These are phyloP conservation scores for Parathielavia hyrcaniae DNA, from an alignment of 495 filamentous ascomycete species.

Conservation along the genomic window DNA sequence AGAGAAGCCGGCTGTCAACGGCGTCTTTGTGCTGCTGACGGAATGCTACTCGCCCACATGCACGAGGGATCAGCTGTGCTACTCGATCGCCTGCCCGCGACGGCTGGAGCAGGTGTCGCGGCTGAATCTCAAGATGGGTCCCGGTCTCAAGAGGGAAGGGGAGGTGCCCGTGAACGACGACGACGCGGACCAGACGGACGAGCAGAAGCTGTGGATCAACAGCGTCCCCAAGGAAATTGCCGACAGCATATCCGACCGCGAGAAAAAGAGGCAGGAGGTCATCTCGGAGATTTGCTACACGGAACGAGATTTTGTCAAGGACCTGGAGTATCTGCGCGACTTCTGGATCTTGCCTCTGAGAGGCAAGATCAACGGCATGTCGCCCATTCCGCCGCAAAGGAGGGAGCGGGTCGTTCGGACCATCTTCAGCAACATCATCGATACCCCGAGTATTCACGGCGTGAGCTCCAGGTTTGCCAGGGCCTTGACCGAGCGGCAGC, in stretches of 20 bases:
- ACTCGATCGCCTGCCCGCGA: slow-evolving; percentile 95
- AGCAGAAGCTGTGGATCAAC: slow-evolving; percentile 99
- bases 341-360: slow-evolving; percentile 97
- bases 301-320: slow-evolving; percentile 98
- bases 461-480: slow-evolving; percentile 86
- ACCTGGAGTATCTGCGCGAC: slow-evolving; percentile 93
- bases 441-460: slow-evolving; percentile 66
- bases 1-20: slow-evolving; percentile 74
- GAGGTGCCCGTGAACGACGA: slow-evolving; percentile 71
- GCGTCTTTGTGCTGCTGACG: slow-evolving; percentile 90
- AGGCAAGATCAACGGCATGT: slow-evolving; percentile 54
- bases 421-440: slow-evolving; percentile 93
- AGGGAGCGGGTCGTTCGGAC: slow-evolving; percentile 86
- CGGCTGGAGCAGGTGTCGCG: slow-evolving; percentile 91
- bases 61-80: slow-evolving; percentile 88
- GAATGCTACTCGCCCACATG: slow-evolving; percentile 99
- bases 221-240: slow-evolving; percentile 93
- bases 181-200: slow-evolving; percentile 78
- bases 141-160: slow-evolving; percentile 75
- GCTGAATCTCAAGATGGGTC: slow-evolving; percentile 84
- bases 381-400: slow-evolving; percentile 81
- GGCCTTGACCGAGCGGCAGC: slow-evolving; percentile 80
- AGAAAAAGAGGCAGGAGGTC: slow-evolving; percentile 96
- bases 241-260: slow-evolving; percentile 76
- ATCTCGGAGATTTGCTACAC: slow-evolving; percentile 99